Base-by-base conservation (phyloP, 2,329 filamentous ascomycete genomes). In the Claviceps sp. region DNA sequence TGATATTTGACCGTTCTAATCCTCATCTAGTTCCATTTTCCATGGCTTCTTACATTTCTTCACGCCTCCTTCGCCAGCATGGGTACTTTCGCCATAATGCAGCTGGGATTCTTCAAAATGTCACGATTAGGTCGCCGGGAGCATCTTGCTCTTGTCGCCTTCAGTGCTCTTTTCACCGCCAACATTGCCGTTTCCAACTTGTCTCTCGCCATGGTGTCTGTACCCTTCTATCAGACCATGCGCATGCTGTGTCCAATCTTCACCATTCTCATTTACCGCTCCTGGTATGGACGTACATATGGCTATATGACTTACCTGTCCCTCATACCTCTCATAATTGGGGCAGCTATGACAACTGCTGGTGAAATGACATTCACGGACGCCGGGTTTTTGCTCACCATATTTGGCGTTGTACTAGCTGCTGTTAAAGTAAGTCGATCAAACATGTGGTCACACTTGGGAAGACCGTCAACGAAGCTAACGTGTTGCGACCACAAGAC, bases 221-320 rank as follows among this genome's bases (percentile, higher is more conserved):
- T 83, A n/a, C 76, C 80, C 2, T 83, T 83, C 64, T 81, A 82
- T 64, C 80, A 83, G 63, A 78, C 81, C 53, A 75, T 82, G 64
- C 74, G 80, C 56, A 80, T 80, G 55, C 77, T 78, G 19, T 77
- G 73, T 54, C 80, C 80, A 30, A 72, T 82, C 59, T 79, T 82
- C 62, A 81, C 80, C 50, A 76, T 82, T 52, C 63, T 80, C 56
- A 80, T 83, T 62, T 81, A 79, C 68, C 75, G 76, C 50, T 60
- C 77, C 49, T 72, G 73, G 61, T 81, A 77, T 62, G 64, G 68
- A 54, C 74, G 77, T 51, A 73, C 70, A 17, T 83, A 82, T 64
- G 71, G 74, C 54, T 69, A 60, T 37, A 68, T 72, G 57, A 82
- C 79, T 14, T 82, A 82, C 61, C 62, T 81, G 26, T 78, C 80